Conservation (phyloP, 2,329 filamentous ascomycete species). For the Aureobasidium sp. region DNA sequence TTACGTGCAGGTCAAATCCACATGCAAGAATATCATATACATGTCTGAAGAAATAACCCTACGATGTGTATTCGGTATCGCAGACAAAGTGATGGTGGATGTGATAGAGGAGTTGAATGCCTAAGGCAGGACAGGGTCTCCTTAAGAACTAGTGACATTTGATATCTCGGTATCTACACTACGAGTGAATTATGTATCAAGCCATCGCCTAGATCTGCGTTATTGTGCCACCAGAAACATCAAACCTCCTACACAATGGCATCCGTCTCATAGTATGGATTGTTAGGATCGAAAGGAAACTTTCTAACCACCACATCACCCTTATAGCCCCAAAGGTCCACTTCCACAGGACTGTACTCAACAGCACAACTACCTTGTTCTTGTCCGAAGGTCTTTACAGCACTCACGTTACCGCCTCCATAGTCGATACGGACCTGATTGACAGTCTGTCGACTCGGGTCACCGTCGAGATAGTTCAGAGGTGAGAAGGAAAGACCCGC, state of each 20-base stretch:
- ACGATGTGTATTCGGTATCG: too few species aligned
- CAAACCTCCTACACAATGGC: background rate
- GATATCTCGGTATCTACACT: background rate
- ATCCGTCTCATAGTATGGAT: conserved; percentile 22
- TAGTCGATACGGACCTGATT: conserved; percentile 35
- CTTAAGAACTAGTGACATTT: background rate
- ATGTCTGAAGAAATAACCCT: too few species aligned
- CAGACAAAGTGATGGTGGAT: too few species aligned
- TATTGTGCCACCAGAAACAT: background rate
- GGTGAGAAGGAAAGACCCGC: conserved; percentile 37
- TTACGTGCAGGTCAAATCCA: too few species aligned
- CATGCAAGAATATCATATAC: too few species aligned
- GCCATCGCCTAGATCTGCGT: background rate
- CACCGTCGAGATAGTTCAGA: conserved; percentile 35
- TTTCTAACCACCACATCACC: conserved; percentile 30
- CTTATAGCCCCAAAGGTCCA: conserved; percentile 23
- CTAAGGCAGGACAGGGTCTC: background rate
- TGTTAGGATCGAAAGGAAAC: conserved; percentile 29
- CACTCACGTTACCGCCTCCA: conserved; percentile 20
- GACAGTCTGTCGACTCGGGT: conserved; percentile 32
- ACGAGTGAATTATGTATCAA: background rate
- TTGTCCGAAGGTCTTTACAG: conserved; percentile 28
- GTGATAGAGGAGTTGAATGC: too few species aligned
- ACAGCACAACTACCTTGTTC: conserved; percentile 22
- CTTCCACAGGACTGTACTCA: conserved; percentile 19